Evolutionary conservation across 768 basidiomycete species (phyloP).

Genomic region (Suillus placidus): DNA sequence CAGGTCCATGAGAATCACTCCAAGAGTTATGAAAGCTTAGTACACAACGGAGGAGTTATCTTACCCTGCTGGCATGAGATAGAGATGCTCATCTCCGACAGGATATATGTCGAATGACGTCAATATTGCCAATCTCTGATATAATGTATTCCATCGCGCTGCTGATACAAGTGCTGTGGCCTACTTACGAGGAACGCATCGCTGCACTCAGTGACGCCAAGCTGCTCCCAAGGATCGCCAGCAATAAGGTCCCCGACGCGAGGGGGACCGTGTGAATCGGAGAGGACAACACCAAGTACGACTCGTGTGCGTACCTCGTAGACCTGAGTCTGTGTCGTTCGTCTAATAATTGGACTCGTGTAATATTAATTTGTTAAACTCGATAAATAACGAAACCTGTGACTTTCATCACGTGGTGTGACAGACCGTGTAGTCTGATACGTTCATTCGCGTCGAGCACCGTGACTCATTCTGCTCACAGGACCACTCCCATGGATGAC

Average conservation of each 20-base stretch:
- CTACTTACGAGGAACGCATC: background rate
- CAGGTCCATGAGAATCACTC: too few relatives aligned
- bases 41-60: background rate
- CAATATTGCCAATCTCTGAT: background rate
- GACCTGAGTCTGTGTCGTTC: background rate
- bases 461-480: background rate
- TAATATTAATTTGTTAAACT: background rate
- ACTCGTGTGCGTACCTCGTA: background rate
- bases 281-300: background rate
- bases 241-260: background rate
- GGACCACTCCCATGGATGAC: slow-evolving; percentile 28
- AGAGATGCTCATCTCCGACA: background rate
- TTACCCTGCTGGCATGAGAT: slow-evolving; percentile 1
- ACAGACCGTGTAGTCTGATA: slow-evolving; percentile 22
- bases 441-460: background rate
- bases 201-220: background rate
- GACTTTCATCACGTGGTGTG: slow-evolving; percentile 31
- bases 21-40: background rate
- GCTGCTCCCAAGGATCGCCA: background rate
- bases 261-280: background rate
- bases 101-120: background rate
- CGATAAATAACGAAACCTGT: slow-evolving; percentile 2
- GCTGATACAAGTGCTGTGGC: background rate
- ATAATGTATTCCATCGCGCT: background rate
- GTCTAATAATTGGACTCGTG: background rate